A percentile compares a stretch with the other conserved stretches of the same genome.
These are phyloP conservation scores for Monotropa hypopitys DNA, from an alignment of 179 eudicot genomes.

Conservation along the genomic window DNA sequence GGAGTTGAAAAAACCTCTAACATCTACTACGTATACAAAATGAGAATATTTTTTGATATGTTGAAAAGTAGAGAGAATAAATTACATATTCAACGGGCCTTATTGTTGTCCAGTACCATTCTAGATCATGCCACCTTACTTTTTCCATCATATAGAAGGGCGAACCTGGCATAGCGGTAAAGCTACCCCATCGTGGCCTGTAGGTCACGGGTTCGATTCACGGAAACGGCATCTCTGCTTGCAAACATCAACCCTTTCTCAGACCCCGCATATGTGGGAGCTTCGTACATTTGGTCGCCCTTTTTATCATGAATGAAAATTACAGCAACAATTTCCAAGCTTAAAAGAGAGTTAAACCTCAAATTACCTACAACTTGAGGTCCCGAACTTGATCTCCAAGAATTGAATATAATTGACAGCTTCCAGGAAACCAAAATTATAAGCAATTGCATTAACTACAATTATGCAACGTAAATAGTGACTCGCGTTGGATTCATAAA, in stretches of 20 bases:
- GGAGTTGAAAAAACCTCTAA: too few species aligned
- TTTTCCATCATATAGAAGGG: background rate
- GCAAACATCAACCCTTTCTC: too few species aligned
- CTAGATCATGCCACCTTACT: background rate
- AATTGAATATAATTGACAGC: background rate
- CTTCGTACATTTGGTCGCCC: too few species aligned
- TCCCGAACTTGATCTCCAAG: background rate
- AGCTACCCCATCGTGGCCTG: too few species aligned
- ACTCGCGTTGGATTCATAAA: background rate
- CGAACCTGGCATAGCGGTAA: too few species aligned
- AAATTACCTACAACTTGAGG: background rate
- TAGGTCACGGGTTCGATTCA: too few species aligned
- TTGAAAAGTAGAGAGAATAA: background rate
- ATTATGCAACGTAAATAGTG: background rate
- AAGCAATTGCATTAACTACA: background rate
- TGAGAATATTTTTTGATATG: background rate
- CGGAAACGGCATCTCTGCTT: too few species aligned
- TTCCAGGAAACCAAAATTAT: background rate
- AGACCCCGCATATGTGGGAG: too few species aligned
- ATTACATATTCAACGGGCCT: background rate
- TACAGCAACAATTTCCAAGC: background rate
- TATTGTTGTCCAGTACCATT: background rate
- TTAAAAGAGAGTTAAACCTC: background rate
- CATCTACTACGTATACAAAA: background rate
- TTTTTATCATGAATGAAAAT: background rate